Conservation (phyloP, 768 basidiomycete genomes). For the Suillus occidentalis region DNA sequence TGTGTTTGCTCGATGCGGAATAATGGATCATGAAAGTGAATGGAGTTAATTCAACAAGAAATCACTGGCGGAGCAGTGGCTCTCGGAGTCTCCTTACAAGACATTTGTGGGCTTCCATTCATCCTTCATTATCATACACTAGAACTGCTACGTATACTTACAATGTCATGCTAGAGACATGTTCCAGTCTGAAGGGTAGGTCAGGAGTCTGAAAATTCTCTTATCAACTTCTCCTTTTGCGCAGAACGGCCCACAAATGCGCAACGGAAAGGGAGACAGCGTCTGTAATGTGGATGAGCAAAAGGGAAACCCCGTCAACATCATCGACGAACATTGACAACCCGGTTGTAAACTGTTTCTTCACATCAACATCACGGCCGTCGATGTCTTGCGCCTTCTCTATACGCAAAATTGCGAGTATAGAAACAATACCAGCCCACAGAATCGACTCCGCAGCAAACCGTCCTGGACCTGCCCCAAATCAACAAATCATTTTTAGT, state of each 20-base stretch:
- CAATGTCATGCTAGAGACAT: background rate
- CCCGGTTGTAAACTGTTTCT: conserved; percentile 1
- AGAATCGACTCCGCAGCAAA: conserved; percentile 6
- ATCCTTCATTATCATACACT: background rate
- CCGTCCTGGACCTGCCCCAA: conserved; percentile 9
- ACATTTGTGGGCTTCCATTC: too few relatives aligned
- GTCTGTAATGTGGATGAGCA: background rate
- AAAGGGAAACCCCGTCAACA: background rate
- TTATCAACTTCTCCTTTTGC: background rate
- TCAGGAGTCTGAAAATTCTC: background rate
- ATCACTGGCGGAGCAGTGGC: too few relatives aligned
- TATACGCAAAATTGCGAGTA: conserved; percentile 23
- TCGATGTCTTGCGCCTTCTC: background rate
- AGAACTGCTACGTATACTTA: background rate
- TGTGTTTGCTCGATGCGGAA: too few relatives aligned
- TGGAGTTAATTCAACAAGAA: too few relatives aligned
- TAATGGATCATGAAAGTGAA: too few relatives aligned
- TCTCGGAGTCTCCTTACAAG: too few relatives aligned
- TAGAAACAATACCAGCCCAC: conserved; percentile 12
- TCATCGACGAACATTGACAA: background rate
- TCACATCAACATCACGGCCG: background rate
- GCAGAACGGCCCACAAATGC: background rate
- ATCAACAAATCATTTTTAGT: background rate
- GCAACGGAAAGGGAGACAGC: background rate
- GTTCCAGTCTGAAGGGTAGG: background rate